Percentiles rank a stretch among this genome's conserved stretches.
Evolutionary conservation across 2,329 filamentous ascomycete genomes (phyloP).

Genomic region (Dryadomyces sulphureus): DNA sequence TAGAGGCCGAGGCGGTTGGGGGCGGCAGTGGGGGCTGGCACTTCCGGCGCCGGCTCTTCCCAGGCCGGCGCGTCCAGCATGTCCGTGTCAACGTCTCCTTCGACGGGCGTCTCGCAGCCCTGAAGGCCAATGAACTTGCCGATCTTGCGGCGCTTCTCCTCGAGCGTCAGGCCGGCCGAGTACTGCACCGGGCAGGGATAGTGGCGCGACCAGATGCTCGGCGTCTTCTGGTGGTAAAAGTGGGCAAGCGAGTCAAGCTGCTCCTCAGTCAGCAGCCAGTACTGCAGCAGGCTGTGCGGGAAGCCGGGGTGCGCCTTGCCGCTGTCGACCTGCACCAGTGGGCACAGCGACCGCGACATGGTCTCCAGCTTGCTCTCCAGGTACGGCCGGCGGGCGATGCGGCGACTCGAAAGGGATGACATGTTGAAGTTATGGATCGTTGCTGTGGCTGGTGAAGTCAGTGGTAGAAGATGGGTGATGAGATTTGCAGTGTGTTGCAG

Average conservation of each 20-base stretch:
- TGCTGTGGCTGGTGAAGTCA: not conserved
- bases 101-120: slow-evolving; percentile 35
- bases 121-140: slow-evolving; percentile 60
- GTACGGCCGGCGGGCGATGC: slow-evolving; percentile 29
- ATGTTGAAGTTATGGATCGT: not conserved
- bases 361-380: slow-evolving; percentile 48
- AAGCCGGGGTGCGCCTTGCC: slow-evolving; percentile 51
- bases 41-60: not conserved
- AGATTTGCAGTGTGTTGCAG: not conserved
- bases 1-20: not conserved
- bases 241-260: slow-evolving; percentile 55
- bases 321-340: slow-evolving; percentile 48
- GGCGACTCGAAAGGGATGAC: slow-evolving; percentile 20
- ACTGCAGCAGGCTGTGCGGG: slow-evolving; percentile 51
- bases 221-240: slow-evolving; percentile 59
- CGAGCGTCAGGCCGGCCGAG: slow-evolving; percentile 32
- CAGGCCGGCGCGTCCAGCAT: too few relatives aligned
- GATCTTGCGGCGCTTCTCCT: slow-evolving; percentile 58
- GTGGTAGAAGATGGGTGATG: not conserved
- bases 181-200: slow-evolving; percentile 60
- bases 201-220: slow-evolving; percentile 33
- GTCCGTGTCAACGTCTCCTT: too few relatives aligned
- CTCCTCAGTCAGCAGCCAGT: slow-evolving; percentile 57
- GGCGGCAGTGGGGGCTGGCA: not conserved
- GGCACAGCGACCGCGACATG: slow-evolving; percentile 50